These are phyloP conservation scores for Pseudonectria buxi DNA, from an alignment of 2,329 filamentous ascomycete genomes.

Conservation along the genomic window DNA sequence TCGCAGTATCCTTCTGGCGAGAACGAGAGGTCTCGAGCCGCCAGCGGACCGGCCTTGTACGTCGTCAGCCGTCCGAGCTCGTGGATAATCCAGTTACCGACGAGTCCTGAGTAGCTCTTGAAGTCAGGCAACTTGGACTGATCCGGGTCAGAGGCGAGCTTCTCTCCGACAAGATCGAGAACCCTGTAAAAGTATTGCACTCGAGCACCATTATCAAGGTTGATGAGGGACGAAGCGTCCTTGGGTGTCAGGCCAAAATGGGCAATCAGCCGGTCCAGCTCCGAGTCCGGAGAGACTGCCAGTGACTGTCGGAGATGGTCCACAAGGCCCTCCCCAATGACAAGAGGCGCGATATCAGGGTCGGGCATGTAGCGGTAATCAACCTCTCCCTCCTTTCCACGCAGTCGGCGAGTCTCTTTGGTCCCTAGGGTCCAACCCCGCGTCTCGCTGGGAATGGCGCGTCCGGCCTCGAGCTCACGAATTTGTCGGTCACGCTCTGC, in stretches of 20 bases:
- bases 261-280: conserved; percentile 54
- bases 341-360: conserved; percentile 75
- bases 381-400: conserved; percentile 93
- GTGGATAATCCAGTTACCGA: conserved; percentile 65
- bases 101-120: conserved; percentile 38
- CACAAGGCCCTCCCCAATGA: conserved; percentile 67
- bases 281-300: conserved; percentile 65
- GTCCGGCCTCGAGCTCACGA: conserved; percentile 65
- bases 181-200: conserved; percentile 76
- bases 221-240: conserved; percentile 74
- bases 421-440: conserved; percentile 85
- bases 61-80: conserved; percentile 64
- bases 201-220: conserved; percentile 69
- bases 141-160: conserved; percentile 16
- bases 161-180: conserved; percentile 39
- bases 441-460: conserved; percentile 74
- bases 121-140: conserved; percentile 17
- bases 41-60: conserved; percentile 33
- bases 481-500: conserved; percentile 90
- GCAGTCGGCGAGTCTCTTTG: conserved; percentile 70
- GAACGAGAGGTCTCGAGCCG: conserved; percentile 29
- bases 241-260: conserved; percentile 66
- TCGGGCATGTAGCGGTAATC: conserved; percentile 99
- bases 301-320: conserved; percentile 54
- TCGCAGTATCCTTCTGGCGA: conserved; percentile 40